Percentiles rank a stretch among this genome's conserved stretches.
phyloP scores from a whole-genome alignment of 371 early-diverging fungal genomes.

The Actinomortierella ambigua region DNA sequence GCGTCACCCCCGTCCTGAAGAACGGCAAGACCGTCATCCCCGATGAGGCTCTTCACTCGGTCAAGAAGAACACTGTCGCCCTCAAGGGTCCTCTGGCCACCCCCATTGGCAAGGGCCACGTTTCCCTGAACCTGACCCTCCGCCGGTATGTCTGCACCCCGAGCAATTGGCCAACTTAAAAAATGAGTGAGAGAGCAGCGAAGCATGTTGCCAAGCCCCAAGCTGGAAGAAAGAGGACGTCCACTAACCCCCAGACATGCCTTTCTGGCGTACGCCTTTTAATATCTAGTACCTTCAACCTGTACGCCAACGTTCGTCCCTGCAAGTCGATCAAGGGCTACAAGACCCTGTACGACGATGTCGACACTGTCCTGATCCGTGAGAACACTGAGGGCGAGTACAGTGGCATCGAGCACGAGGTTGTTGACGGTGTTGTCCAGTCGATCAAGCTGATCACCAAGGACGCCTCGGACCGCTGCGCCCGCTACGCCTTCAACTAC shows the following conservation, averaged over 20 bases:
- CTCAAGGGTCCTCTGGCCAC: slow-evolving; percentile 98
- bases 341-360: slow-evolving; percentile 95
- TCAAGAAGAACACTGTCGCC: slow-evolving; percentile 94
- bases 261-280: neutral
- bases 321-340: slow-evolving; percentile 95
- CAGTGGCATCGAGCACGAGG: slow-evolving; percentile 97
- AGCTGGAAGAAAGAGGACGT: too few relatives aligned
- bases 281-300: slow-evolving; percentile 84
- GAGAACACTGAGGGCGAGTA: slow-evolving; percentile 99
- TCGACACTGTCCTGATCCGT: slow-evolving; percentile 97
- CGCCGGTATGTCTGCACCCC: slow-evolving; percentile 71
- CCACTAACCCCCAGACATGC: slow-evolving; percentile 8
- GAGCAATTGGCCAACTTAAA: too few relatives aligned
- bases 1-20: slow-evolving; percentile 91
- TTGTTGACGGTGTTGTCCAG: slow-evolving; percentile 96
- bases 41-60: slow-evolving; percentile 86
- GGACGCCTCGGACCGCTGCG: slow-evolving; percentile 92
- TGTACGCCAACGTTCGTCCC: slow-evolving; percentile 98
- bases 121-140: slow-evolving; percentile 97
- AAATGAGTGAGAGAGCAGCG: too few relatives aligned
- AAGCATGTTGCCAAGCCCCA: too few relatives aligned
- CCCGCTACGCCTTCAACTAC: slow-evolving; percentile 95
- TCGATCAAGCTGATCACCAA: slow-evolving; percentile 98
- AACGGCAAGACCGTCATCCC: slow-evolving; percentile 95
- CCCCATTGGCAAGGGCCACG: slow-evolving; percentile 98